These are phyloP conservation scores for Trichoderma afroharzianum DNA, from an alignment of 2,329 filamentous ascomycete genomes.

Conservation along the genomic window DNA sequence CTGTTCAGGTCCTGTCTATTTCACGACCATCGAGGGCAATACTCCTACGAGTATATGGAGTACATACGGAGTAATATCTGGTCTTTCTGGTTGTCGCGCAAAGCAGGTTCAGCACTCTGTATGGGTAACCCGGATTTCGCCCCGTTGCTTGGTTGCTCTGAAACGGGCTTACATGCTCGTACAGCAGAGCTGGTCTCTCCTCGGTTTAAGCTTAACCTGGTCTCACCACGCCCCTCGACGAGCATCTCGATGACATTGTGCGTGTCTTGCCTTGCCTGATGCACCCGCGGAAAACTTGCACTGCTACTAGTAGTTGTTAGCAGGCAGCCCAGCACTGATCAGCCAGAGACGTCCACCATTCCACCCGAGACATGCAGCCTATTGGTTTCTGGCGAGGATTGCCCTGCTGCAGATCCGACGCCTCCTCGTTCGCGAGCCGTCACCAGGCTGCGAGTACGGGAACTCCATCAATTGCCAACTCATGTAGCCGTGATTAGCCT, in stretches of 20 bases:
- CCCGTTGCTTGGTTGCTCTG: background rate
- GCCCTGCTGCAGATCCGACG: constrained; percentile 11
- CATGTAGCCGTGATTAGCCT: background rate
- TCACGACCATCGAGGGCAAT: background rate
- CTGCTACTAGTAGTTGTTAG: background rate
- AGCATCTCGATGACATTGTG: constrained; percentile 3
- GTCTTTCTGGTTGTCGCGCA: background rate
- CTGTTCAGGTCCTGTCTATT: background rate
- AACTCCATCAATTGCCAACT: background rate
- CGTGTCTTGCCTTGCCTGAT: constrained; percentile 11
- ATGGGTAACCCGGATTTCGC: background rate
- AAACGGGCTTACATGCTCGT: background rate
- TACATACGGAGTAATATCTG: background rate
- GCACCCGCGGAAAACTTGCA: background rate
- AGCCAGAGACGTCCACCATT: background rate
- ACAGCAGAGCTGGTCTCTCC: constrained; percentile 3
- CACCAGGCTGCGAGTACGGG: background rate
- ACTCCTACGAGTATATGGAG: background rate
- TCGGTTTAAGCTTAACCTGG: constrained; percentile 19
- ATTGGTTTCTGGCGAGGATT: background rate
- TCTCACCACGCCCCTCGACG: constrained; percentile 12
- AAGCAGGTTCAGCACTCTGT: background rate
- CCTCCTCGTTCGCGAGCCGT: background rate
- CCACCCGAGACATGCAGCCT: background rate
- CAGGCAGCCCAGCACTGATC: background rate